Evolutionary conservation across 345 rosid species (phyloP), one percentile per base, ranked within the genome.

Genomic region (Eucalyptus tenuipes): DNA sequence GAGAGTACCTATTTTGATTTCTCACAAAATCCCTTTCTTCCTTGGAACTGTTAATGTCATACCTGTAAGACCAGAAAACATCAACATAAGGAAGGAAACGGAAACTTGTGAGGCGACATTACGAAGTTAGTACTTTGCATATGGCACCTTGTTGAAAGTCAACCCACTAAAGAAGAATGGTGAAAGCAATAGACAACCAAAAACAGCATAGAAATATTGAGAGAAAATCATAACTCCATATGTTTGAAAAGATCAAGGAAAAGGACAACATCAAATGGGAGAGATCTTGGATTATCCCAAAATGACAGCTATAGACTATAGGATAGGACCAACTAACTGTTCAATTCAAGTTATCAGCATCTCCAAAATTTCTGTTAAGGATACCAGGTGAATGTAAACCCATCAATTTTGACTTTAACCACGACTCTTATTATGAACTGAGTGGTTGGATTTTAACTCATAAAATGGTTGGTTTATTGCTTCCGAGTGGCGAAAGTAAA

Each of bases 1-100:
- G 29, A 75, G 55, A 87, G 81, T 94, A 96, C 99, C 95, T 95
- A 81, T 94, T 96, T 92, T 92, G 92, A 89, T 88, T 91, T 88
- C 86, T 91, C 75, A 92, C 84, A 42, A 90, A 87, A 57, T 93
- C 96, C 87, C 99, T 93, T 92, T 94, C 99, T 91, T 92, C 97
- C 88, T 89, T 88, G 79, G 97, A 94, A 92, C 96, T 95, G 91
- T 92, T 93, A 89, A 95, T 82, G 88, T 93, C 95, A 88, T 93
- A 96, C 85, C 99, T 97, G 96, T 29, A 50, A 68, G 89, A 86
- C 86, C 48, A 86, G 44, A 53, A 53, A 68, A 87, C 10, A 85
- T 88, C 85, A 47, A 79, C 86, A 48, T 85, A 81, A 59, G 71
- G 45, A 53, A 7, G 82, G 31, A 48, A 33, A 50, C 24, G 1